Evolutionary conservation across 306 rosid genomes (phyloP), one percentile per base, ranked within the genome.

Genomic region (Aeschynomene evenia): DNA sequence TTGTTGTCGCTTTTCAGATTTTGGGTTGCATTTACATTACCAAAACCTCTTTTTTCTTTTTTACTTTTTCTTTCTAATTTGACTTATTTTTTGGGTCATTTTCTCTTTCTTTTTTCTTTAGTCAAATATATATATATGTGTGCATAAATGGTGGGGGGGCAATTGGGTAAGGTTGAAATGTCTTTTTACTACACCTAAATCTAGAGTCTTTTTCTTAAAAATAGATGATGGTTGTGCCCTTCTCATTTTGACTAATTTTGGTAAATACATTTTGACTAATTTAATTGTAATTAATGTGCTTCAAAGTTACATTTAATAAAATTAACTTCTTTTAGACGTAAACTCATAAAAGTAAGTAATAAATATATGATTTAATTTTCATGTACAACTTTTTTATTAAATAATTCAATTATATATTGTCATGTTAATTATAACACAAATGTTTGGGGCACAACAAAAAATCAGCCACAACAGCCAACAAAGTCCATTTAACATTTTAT

Each of bases 161-260:
- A 37, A 11, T 63, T 56, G 16, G 39, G 36, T 20, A 66, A 52
- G 20, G 58, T 26, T 69, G 5, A 46, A 49, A 18, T 72, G 66
- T 33, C 0, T n/a, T 33, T 5, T 46, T 1, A 1, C 66, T 24
- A 5, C 1, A 57, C 73, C 82, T 77, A 73, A 73, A 63, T 77
- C 77, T 31, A 77, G 74, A 77, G 43, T 48, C 19, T 69, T 22
- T 34, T 14, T 60, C 11, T 63, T 20, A 36, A 57, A 76, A 52
- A 24, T 59, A 66, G 51, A 6, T 26, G 48, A 48, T 6, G 51
- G 59, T 52, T 9, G 56, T 48, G 13, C 63, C 23, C n/a, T 39
- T 54, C 39, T 10, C 39, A 61, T 7, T 22, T 48, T 19, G 4
- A 5, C 36, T 5, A 31, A 31, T 31, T 4, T n/a, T n/a, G n/a